Conservation (phyloP, 371 early-diverging fungal species). For the Nematocida parisii region DNA sequence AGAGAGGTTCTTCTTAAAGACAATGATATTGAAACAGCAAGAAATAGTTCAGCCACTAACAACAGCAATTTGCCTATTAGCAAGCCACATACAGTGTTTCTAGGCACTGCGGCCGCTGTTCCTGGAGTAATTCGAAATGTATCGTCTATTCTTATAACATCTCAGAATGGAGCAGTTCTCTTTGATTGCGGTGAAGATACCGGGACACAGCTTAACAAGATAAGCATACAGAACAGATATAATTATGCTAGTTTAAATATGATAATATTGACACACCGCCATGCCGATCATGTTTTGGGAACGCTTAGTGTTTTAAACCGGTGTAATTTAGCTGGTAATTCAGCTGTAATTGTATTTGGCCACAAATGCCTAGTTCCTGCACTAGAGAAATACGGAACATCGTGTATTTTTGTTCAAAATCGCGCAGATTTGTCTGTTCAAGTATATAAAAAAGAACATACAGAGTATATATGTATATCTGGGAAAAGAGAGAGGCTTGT, state of each 20-base stretch:
- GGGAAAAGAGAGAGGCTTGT: background rate
- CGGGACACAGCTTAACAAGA: conserved; percentile 79
- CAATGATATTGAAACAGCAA: background rate
- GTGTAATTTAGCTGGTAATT: conserved; percentile 3
- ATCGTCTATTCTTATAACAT: conserved; percentile 70
- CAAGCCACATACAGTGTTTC: conserved; percentile 28
- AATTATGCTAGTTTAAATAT: conserved; percentile 71
- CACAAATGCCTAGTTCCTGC: conserved; percentile 55
- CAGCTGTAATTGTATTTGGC: conserved; percentile 32
- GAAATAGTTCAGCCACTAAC: background rate
- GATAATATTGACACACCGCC: conserved; percentile 89
- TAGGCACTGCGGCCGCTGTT: conserved; percentile 89
- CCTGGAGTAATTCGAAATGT: conserved; percentile 93
- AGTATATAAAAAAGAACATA: background rate
- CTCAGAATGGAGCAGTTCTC: conserved; percentile 68
- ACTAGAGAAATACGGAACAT: conserved; percentile 42
- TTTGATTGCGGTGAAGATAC: conserved; percentile 97
- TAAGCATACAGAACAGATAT: conserved; percentile 71
- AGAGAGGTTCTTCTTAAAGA: background rate
- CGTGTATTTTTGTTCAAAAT: conserved; percentile 47
- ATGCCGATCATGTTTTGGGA: conserved; percentile 98
- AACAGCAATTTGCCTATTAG: background rate
- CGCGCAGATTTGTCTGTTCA: background rate
- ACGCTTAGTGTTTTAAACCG: conserved; percentile 58
- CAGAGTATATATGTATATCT: background rate